Evolutionary conservation across 192 early-diverging fungal species (phyloP).

Genomic region (Coemansia sp.): DNA sequence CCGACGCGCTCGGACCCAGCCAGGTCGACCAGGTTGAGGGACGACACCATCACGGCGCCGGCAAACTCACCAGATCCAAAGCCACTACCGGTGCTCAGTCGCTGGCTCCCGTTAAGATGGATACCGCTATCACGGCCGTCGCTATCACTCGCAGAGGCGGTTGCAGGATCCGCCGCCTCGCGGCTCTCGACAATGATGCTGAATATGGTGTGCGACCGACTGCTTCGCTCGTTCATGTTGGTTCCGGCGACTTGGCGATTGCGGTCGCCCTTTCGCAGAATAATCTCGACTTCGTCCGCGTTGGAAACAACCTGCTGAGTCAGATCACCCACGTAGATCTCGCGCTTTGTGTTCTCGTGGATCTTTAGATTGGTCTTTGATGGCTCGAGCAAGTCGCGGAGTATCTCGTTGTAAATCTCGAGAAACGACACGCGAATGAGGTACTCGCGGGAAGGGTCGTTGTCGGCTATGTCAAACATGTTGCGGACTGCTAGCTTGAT

Average conservation of each 20-base stretch:
- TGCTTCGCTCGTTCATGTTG: slow-evolving; percentile 88
- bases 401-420: slow-evolving; percentile 96
- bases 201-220: slow-evolving; percentile 95
- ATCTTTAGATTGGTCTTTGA: slow-evolving; percentile 82
- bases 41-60: slow-evolving; percentile 55
- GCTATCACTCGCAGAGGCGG: not conserved
- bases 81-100: slow-evolving; percentile 37
- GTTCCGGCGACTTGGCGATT: slow-evolving; percentile 88
- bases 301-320: slow-evolving; percentile 65
- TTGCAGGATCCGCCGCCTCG: slow-evolving; percentile 37
- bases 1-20: slow-evolving; percentile 94
- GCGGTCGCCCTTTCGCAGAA: slow-evolving; percentile 72
- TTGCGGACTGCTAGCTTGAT: slow-evolving; percentile 65
- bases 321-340: slow-evolving; percentile 64
- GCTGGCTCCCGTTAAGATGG: slow-evolving; percentile 13
- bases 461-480: slow-evolving; percentile 58
- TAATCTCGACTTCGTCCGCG: slow-evolving; percentile 64
- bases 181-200: slow-evolving; percentile 87
- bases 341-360: slow-evolving; percentile 70
- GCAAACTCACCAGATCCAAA: slow-evolving; percentile 36
- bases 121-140: not conserved
- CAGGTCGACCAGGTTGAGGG: slow-evolving; percentile 90
- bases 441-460: slow-evolving; percentile 68
- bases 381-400: slow-evolving; percentile 87
- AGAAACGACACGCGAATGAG: slow-evolving; percentile 94